phyloP scores from a whole-genome alignment of 139 green algal genomes.

The Chlorella sp. region DNA sequence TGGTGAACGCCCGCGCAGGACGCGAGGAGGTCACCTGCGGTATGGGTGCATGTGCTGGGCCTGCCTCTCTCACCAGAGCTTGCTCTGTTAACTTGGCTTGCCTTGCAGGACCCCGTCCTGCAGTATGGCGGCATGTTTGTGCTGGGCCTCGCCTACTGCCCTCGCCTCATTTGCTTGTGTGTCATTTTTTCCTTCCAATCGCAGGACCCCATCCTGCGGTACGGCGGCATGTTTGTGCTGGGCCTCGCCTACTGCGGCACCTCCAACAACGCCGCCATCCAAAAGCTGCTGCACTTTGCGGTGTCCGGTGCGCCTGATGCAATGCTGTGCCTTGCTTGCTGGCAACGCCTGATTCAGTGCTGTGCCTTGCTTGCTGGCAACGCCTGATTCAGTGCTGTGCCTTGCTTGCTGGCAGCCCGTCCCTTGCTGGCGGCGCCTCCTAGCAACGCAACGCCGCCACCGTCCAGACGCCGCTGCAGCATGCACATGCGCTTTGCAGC shows the following conservation, averaged over 20 bases:
- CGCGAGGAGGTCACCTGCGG: too few relatives aligned
- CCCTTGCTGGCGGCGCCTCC: too few relatives aligned
- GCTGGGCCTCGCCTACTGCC: background rate
- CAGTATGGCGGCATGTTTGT: slow-evolving; percentile 91
- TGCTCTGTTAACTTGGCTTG: background rate
- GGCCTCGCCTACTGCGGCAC: slow-evolving; percentile 96
- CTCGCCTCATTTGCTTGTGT: background rate
- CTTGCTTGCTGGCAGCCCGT: too few relatives aligned
- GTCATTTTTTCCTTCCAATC: background rate
- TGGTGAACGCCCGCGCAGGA: too few relatives aligned
- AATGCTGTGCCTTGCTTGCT: too few relatives aligned
- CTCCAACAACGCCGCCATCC: slow-evolving; percentile 93
- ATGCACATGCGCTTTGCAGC: too few relatives aligned
- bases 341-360: too few relatives aligned
- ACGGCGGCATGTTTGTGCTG: slow-evolving; percentile 94
- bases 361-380: too few relatives aligned
- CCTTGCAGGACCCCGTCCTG: slow-evolving; percentile 38
- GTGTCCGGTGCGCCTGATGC: slow-evolving; percentile 61
- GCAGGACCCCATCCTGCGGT: slow-evolving; percentile 65
- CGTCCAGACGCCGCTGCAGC: too few relatives aligned
- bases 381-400: too few relatives aligned
- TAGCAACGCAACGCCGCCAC: too few relatives aligned
- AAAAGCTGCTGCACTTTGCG: slow-evolving; percentile 96
- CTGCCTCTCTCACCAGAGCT: background rate
- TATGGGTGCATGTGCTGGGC: too few relatives aligned